A percentile compares a stretch with the other conserved stretches of the same genome.
These are phyloP conservation scores for Leucoagaricus sp. DNA, from an alignment of 1,284 basidiomycete species.

Conservation along the genomic window DNA sequence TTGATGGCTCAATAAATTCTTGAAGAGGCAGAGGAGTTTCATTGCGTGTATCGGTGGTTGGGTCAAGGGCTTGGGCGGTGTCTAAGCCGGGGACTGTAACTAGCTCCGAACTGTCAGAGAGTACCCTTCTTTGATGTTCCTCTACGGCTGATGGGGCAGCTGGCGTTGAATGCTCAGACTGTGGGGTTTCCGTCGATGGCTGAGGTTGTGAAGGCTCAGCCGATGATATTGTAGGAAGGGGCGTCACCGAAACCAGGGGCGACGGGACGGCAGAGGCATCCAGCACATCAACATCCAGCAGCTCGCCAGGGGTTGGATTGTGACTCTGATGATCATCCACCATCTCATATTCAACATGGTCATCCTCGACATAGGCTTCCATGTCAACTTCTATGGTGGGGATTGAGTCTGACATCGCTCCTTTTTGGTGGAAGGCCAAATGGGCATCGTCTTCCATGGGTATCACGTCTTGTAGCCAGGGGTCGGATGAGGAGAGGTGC, in stretches of 20 bases:
- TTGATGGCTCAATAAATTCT: background rate
- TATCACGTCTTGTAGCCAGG: conserved; percentile 58
- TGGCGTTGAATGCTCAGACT: no score
- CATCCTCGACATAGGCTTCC: conserved; percentile 54
- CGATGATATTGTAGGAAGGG: conserved; percentile 6
- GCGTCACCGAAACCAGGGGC: conserved; percentile 15
- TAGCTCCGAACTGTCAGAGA: no score
- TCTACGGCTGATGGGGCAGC: no score
- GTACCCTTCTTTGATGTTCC: no score
- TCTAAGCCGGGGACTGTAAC: no score
- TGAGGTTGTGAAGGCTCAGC: conserved; percentile 5
- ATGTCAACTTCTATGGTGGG: conserved; percentile 70
- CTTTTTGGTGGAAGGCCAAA: conserved; percentile 15
- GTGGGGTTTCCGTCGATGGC: background rate
- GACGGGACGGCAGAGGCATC: conserved; percentile 44
- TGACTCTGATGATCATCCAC: conserved; percentile 46
- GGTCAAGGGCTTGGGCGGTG: background rate
- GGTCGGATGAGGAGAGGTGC: conserved; percentile 51
- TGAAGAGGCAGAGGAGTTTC: background rate
- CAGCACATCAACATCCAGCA: conserved; percentile 62
- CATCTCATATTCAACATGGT: conserved; percentile 73
- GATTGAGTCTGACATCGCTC: conserved; percentile 22
- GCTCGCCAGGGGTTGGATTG: conserved; percentile 33
- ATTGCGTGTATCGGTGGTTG: background rate
- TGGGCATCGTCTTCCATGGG: conserved; percentile 65